These are phyloP conservation scores for Rhizophagus sp. DNA, from an alignment of 192 early-diverging fungal species.

Conservation along the genomic window DNA sequence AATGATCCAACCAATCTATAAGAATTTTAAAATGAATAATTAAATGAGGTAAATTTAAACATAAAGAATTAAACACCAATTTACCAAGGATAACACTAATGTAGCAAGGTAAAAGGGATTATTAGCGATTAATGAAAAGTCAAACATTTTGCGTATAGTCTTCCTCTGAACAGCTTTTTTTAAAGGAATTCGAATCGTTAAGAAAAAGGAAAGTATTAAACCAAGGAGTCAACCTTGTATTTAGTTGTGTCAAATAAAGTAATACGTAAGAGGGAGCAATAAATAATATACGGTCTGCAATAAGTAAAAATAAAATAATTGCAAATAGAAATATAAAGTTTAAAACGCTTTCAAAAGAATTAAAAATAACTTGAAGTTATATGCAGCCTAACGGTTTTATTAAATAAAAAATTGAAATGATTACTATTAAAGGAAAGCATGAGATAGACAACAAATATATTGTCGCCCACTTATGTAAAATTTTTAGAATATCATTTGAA, in stretches of 20 bases:
- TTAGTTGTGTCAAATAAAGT: background rate
- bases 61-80: background rate
- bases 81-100: slow-evolving; percentile 18
- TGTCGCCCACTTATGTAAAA: background rate
- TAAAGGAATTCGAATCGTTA: background rate
- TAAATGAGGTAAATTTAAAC: background rate
- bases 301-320: background rate
- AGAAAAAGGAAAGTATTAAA: background rate
- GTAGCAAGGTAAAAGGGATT: slow-evolving; percentile 23
- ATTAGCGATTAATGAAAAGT: background rate
- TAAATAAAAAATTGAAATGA: background rate
- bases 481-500: background rate
- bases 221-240: background rate
- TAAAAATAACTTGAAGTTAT: background rate
- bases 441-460: background rate
- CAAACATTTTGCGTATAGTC: background rate
- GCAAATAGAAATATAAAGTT: background rate
- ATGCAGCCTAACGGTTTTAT: background rate
- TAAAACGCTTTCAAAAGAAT: too few species aligned
- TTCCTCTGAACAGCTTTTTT: background rate
- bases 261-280: background rate
- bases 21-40: background rate
- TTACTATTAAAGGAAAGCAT: background rate
- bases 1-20: slow-evolving; percentile 51
- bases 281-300: background rate